Conservation (phyloP, 2,329 filamentous ascomycete species). For the Claviceps lovelessii region DNA sequence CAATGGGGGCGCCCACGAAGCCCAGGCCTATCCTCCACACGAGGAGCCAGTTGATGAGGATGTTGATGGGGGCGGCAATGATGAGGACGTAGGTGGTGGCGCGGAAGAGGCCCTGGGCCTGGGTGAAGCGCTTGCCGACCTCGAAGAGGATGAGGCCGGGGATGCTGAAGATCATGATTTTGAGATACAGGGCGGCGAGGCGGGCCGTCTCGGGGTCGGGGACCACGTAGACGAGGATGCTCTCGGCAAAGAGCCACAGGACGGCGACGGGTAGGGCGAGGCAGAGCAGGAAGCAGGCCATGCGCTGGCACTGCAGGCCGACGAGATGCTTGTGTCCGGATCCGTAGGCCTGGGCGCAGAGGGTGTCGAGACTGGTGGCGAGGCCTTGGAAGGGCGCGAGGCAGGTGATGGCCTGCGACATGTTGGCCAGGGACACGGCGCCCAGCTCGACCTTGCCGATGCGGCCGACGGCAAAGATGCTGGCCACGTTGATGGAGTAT, state of each 20-base stretch:
- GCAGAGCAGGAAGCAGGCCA: slow-evolving; percentile 62
- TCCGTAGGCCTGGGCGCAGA: slow-evolving; percentile 88
- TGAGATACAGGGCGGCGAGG: slow-evolving; percentile 59
- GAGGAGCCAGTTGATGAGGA: slow-evolving; percentile 63
- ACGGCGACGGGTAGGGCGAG: slow-evolving; percentile 59
- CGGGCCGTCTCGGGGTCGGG: slow-evolving; percentile 44
- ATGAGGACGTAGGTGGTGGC: slow-evolving; percentile 66
- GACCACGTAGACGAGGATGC: slow-evolving; percentile 39
- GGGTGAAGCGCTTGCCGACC: slow-evolving; percentile 64
- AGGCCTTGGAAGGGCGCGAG: slow-evolving; percentile 71
- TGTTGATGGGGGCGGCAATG: slow-evolving; percentile 62
- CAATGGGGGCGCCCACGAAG: slow-evolving; percentile 70
- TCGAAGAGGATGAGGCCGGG: slow-evolving; percentile 69
- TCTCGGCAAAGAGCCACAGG: slow-evolving; percentile 55
- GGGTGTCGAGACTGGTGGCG: slow-evolving; percentile 77
- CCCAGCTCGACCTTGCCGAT: slow-evolving; percentile 49
- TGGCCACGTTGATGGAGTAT: slow-evolving; percentile 71
- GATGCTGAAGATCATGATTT: slow-evolving; percentile 56
- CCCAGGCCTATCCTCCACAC: slow-evolving; percentile 57
- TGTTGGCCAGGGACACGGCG: slow-evolving; percentile 39
- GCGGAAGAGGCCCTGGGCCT: slow-evolving; percentile 69
- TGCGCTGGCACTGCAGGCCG: slow-evolving; percentile 66
- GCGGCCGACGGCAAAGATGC: slow-evolving; percentile 64
- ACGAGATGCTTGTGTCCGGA: slow-evolving; percentile 82
- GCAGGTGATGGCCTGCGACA: slow-evolving; percentile 69